Conservation (phyloP, 106 monocot genomes). For the Vanilla planifolia region DNA sequence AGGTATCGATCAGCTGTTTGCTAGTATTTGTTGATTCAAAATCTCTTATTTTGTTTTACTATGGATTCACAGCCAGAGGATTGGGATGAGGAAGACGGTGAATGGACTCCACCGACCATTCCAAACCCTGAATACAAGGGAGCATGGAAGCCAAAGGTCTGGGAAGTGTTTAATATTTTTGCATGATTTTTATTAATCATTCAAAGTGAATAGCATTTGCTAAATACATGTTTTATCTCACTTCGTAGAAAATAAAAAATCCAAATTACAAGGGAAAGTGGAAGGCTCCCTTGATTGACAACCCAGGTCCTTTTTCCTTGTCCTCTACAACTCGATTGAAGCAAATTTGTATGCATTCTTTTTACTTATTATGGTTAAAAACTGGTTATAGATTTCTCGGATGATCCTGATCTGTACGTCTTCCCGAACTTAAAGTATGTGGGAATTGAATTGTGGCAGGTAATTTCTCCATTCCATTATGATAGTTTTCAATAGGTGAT, state of each 20-base stretch:
- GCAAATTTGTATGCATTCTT: neutral
- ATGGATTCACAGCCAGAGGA: slow-evolving; percentile 46
- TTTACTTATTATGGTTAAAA: neutral
- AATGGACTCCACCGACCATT: slow-evolving; percentile 58
- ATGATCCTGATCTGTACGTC: slow-evolving; percentile 56
- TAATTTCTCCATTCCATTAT: slow-evolving; percentile 7
- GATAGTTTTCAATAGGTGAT: neutral
- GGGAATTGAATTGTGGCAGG: slow-evolving; percentile 60
- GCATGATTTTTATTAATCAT: neutral
- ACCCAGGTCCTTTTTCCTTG: slow-evolving; percentile 41
- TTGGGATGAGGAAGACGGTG: slow-evolving; percentile 82
- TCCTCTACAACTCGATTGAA: neutral
- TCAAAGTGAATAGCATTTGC: neutral
- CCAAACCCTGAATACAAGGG: slow-evolving; percentile 47
- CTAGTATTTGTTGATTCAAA: neutral
- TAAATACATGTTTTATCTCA: neutral
- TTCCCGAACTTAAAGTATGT: slow-evolving; percentile 60
- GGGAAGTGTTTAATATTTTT: neutral
- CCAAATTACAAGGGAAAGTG: slow-evolving; percentile 72
- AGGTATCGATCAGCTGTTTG: too few relatives aligned
- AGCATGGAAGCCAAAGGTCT: slow-evolving; percentile 56
- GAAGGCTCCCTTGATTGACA: slow-evolving; percentile 76
- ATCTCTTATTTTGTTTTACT: neutral
- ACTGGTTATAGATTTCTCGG: slow-evolving; percentile 50
- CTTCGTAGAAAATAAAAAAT: slow-evolving; percentile 60